Evolutionary conservation across 2,329 filamentous ascomycete species (phyloP), one percentile per base, ranked within the genome.

Genomic region (Pleoardoris graminearum): DNA sequence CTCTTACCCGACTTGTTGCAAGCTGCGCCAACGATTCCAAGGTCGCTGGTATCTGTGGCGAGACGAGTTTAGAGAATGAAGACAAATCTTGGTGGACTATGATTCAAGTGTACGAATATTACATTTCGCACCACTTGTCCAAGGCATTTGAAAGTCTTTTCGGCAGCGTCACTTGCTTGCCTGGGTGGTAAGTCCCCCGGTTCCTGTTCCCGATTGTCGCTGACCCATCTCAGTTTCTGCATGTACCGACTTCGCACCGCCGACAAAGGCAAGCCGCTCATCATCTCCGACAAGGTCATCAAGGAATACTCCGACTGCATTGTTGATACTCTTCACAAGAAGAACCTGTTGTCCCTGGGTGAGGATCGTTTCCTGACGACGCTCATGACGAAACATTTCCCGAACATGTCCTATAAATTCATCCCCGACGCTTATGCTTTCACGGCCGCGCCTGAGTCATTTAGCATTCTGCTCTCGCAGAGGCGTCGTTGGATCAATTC

Each of bases 21-120:
- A 89, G 89, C 46, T 99, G 92, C 76, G 87, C 90, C 61, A 92
- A 97, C 67, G 91, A 99, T 72, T 87, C 91, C 27, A 96, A 95
- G 79, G 96, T 99, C 77, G 91, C 90, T 21, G 94, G 93, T 76
- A 97, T 97, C 57, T 99, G 94, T 72, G 94, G 94, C 70, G 94
- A 99, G 74, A 99, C 94, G 1, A 94, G 88, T 74, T 80, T 99
- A 67, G 90, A 97, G 72, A 99, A 99, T 67, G 93, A 97, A 73
- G 91, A 97, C 66, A 84, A 87, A 61, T 92, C 87, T 66, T 97
- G 92, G 91, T 96, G 91, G 90, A 99, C 94, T 11, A 99, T 99
- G 94, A 99, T 99, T 68, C 94, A 99, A 74, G 94, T 99, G 60
- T 99, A 99, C 77, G 94, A 99, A 75, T 99, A 99, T 80, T 99